Base-by-base conservation (phyloP, 352 stramenopile genomes). In the Phytophthora idaei region DNA sequence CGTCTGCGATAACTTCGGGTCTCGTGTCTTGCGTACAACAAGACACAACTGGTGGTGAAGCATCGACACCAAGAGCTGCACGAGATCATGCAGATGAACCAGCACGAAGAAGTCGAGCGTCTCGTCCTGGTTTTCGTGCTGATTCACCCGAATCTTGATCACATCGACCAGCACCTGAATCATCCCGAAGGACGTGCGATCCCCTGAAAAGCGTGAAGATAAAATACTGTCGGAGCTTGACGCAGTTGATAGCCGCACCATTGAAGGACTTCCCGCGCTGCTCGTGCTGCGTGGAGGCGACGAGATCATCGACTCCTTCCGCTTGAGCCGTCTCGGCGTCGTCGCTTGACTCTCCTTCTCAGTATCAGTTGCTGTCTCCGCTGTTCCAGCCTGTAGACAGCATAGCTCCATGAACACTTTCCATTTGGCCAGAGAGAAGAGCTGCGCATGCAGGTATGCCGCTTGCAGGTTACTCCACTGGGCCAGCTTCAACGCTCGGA, bases 321-420 rank as follows among this genome's bases (percentile, higher is more conserved):
- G 69, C 48, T 89, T 92, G 4, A 74, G 58, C 5, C 27, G 50
- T 31, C 57, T 67, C 12, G 53, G 50, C 5, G 53, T 63, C 1
- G 51, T 57, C 21, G 21, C 17, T 42, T 62, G 53, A 31, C 29
- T 46, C 12, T 49, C 7, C 17, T 71, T 50, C 12, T 73, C 57
- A 29, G 58, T 61, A 47, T 44, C 47, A 37, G 39, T 6, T 36
- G 57, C 6, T 48, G 28, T 45, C 28, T 59, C 41, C 29, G 39
- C n/a, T 8, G 32, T 41, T 32, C 44, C 29, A n/a, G 63, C 41
- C 49, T 90, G 81, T 3, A 92, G 57, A 17, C 78, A 85, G 36
- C 77, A 85, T 3, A 92, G 46, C 49, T 92, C 81, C 83, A 92
- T 92, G 53, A 92, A 90, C 25, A 81, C 62, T 60, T 89, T 90